phyloP scores from a whole-genome alignment of 805 yeast genomes.

The Torulaspora gathmanii region DNA sequence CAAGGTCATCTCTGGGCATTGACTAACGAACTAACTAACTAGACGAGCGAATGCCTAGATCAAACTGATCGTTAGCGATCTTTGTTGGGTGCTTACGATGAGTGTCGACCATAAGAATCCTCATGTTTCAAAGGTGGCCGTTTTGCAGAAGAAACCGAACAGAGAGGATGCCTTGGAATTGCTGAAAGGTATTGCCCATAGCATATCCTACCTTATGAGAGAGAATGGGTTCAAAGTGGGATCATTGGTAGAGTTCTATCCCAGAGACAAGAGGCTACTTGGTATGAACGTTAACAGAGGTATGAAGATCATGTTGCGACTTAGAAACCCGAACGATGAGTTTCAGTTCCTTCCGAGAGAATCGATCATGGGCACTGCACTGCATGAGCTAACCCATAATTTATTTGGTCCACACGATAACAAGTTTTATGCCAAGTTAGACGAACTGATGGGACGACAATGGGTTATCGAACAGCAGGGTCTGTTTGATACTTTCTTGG shows the following conservation, averaged over 20 bases:
- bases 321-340: conserved; percentile 55
- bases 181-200: conserved; percentile 61
- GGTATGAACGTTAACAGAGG: conserved; percentile 86
- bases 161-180: conserved; percentile 52
- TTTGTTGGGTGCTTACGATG: not conserved
- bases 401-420: conserved; percentile 74
- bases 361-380: conserved; percentile 71
- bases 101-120: conserved; percentile 18
- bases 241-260: conserved; percentile 73
- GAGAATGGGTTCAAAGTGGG: conserved; percentile 62
- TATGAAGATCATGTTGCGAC: conserved; percentile 60
- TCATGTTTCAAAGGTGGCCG: conserved; percentile 37
- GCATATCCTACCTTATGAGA: conserved; percentile 76
- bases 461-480: conserved; percentile 34
- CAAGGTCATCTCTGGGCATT: not conserved
- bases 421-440: conserved; percentile 60
- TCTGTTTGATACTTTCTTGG: conserved; percentile 30
- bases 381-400: conserved; percentile 87
- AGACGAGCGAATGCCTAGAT: not conserved
- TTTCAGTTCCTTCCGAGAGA: conserved; percentile 55
- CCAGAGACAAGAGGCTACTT: conserved; percentile 56
- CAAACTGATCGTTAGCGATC: not conserved
- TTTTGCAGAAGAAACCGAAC: conserved; percentile 45
- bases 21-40: no score
- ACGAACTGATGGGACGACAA: conserved; percentile 52